Evolutionary conservation across 2,329 filamentous ascomycete species (phyloP), one percentile per base, ranked within the genome.

Genomic region (Colletotrichum filicis): DNA sequence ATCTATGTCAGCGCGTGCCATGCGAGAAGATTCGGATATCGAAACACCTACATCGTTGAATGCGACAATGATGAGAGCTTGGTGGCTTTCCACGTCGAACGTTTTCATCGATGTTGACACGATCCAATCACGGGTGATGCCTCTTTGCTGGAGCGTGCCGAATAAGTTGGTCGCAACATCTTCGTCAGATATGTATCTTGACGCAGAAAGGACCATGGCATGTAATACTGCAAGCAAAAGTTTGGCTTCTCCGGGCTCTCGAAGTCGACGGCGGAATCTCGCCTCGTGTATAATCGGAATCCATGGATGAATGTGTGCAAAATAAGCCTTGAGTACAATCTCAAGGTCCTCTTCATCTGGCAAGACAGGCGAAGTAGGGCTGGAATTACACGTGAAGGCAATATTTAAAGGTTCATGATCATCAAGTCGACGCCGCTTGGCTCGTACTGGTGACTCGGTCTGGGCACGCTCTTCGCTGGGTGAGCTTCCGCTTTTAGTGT

Each of bases 221-320:
- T 84, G 80, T 11, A 84, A 73, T 1, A 85, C 76, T 1, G 82
- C 78, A 1, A 76, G 74, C 4, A 84, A 74, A 12, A 76, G 0
- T 74, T 71, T 8, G 77, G 75, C 22, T 83, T 76, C 2, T 63
- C 55, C 7, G 76, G 70, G 12, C 42, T 81, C 75, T 14, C 75
- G 66, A 1, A 83, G 63, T 2, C 78, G 76, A 22, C 70, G 66
- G 0, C 79, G 76, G 52, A 82, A 82, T 2, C 76, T 69, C 0
- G 75, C 77, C 62, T 81, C 77, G 63, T 83, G 82, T 6, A 84
- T 64, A 16, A 84, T 82, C 1, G 82, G 82, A 6, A 83, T 83
- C 80, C 83, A 85, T 9, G 83, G 83, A 46, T 85, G 83, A 5
- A 84, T 79, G n/a, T 66, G 6, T 76, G 75, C 74, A 66, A 85